Evolutionary conservation across 345 rosid genomes (phyloP).

Genomic region (Dipteronia sinensis): DNA sequence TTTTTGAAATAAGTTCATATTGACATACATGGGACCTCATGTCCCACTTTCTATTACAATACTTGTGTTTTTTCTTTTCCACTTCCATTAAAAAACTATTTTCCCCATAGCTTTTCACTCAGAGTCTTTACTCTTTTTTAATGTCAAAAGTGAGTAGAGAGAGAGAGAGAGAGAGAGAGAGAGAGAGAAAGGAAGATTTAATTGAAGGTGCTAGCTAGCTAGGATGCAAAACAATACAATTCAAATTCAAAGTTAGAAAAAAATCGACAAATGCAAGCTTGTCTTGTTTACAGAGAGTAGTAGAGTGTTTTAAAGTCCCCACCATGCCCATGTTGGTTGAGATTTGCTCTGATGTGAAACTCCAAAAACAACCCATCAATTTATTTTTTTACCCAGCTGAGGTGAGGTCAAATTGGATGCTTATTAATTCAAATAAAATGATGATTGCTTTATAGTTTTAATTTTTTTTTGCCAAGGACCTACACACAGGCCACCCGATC

Average conservation of each 20-base stretch:
- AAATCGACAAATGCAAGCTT: not conserved
- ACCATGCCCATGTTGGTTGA: not conserved
- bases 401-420: not conserved
- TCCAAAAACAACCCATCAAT: not conserved
- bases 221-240: not conserved
- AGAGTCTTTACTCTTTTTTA: not conserved
- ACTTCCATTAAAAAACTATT: not conserved
- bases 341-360: not conserved
- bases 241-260: not conserved
- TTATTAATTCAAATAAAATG: not conserved
- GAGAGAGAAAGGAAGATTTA: not conserved
- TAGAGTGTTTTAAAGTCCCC: not conserved
- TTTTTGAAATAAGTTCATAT: no score
- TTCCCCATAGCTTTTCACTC: not conserved
- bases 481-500: not conserved
- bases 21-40: not conserved
- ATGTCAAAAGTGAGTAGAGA: not conserved
- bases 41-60: not conserved
- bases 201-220: not conserved
- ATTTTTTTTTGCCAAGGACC: not conserved
- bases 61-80: not conserved
- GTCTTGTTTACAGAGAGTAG: not conserved
- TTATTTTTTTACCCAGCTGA: not conserved
- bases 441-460: constrained; percentile 2
- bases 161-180: no score